These are phyloP conservation scores for Naegleria lovaniensis DNA, from an alignment of 208 protist genomes.

Conservation along the genomic window DNA sequence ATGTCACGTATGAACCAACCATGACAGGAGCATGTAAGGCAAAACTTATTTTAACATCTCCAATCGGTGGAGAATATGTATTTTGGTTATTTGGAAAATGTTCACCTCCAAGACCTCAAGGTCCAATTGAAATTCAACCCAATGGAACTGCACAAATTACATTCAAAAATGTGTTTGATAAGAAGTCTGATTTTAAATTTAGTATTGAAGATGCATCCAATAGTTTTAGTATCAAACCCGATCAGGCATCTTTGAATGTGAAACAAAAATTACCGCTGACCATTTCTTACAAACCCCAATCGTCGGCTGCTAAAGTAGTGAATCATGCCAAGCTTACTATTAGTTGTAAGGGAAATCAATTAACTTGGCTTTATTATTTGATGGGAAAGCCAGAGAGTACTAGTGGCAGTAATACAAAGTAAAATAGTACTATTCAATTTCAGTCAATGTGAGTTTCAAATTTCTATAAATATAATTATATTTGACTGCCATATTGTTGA, in stretches of 20 bases:
- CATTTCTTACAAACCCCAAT: background rate
- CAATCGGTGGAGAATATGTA: slow-evolving; percentile 73
- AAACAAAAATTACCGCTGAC: background rate
- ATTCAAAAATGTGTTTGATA: slow-evolving; percentile 11
- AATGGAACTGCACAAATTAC: background rate
- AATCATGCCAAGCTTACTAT: background rate
- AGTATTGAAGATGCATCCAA: background rate
- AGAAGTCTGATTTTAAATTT: slow-evolving; percentile 11
- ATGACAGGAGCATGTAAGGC: slow-evolving; percentile 64
- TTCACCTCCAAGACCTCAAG: slow-evolving; percentile 76
- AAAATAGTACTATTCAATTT: no score
- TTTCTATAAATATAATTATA: no score
- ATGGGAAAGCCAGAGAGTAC: no score
- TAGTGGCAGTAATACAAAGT: no score
- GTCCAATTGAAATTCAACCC: slow-evolving; percentile 61
- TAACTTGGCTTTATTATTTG: background rate
- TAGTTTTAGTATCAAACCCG: slow-evolving; percentile 1
- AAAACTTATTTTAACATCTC: slow-evolving; percentile 68
- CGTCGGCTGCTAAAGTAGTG: background rate
- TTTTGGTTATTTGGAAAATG: slow-evolving; percentile 78
- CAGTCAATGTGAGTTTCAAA: no score
- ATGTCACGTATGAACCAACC: slow-evolving; percentile 83
- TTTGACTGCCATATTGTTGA: no score
- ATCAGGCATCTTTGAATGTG: background rate
- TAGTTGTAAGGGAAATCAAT: background rate